Evolutionary conservation across 2,329 filamentous ascomycete genomes (phyloP).

Genomic region (Alternaria viburni): DNA sequence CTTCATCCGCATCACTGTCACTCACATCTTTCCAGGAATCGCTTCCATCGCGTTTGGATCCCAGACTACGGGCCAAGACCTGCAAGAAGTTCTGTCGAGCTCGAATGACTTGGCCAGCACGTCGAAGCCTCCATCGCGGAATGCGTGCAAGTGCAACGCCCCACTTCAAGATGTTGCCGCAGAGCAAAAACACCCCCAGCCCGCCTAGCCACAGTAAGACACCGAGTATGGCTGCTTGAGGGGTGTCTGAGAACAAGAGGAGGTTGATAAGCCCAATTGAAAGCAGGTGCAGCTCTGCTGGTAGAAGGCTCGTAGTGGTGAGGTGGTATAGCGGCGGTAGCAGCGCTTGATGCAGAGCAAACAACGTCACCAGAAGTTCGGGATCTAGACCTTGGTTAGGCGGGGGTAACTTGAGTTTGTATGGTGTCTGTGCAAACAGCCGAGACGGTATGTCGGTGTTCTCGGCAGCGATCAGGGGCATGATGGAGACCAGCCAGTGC

Average conservation of each 20-base stretch:
- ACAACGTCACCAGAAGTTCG: constrained; percentile 71
- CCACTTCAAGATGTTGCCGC: constrained; percentile 78
- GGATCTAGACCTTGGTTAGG: constrained; percentile 52
- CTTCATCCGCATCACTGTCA: constrained; percentile 58
- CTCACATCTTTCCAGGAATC: constrained; percentile 14
- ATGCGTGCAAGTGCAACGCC: constrained; percentile 85
- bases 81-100: constrained; percentile 53
- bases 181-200: constrained; percentile 73
- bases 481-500: constrained; percentile 80
- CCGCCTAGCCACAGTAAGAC: constrained; percentile 66
- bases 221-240: constrained; percentile 53
- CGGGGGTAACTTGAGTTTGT: constrained; percentile 43
- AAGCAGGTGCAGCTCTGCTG: constrained; percentile 85
- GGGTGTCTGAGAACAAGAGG: constrained; percentile 74
- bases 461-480: constrained; percentile 67
- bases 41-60: constrained; percentile 33
- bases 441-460: constrained; percentile 49
- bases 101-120: constrained; percentile 55
- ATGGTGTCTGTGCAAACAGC: constrained; percentile 41
- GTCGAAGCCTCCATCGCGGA: constrained; percentile 86
- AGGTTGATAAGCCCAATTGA: constrained; percentile 84
- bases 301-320: constrained; percentile 85
- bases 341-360: constrained; percentile 82
- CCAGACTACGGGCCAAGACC: constrained; percentile 47
- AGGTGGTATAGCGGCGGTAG: constrained; percentile 77